These are phyloP conservation scores for Metschnikowia dekortorum DNA, from an alignment of 805 yeast genomes.

Conservation along the genomic window DNA sequence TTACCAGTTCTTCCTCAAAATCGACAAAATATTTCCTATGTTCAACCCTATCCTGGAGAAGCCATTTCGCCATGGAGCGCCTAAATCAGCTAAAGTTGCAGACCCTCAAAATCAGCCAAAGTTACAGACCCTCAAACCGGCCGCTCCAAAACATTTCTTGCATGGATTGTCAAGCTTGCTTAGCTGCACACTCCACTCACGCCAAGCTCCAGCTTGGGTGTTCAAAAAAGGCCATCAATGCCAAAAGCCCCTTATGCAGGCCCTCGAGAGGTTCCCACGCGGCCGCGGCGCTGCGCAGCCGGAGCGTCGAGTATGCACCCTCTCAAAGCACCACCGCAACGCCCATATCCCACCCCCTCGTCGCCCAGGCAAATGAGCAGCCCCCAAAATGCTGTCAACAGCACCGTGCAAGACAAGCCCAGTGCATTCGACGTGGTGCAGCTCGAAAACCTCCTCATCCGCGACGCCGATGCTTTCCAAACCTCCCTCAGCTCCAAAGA, in stretches of 20 bases:
- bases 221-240: no score
- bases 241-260: neutral
- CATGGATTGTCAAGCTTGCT: no score
- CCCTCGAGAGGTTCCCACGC: neutral
- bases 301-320: neutral
- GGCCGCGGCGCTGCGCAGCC: slow-evolving; percentile 1
- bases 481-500: slow-evolving; percentile 56
- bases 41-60: no score
- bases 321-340: neutral
- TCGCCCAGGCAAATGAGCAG: neutral
- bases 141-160: no score
- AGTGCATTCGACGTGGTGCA: slow-evolving; percentile 23
- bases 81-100: no score
- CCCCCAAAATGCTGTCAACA: neutral
- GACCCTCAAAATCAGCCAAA: no score
- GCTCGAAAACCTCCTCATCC: slow-evolving; percentile 34
- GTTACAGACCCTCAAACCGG: no score
- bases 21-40: no score
- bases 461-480: slow-evolving; percentile 41
- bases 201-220: no score
- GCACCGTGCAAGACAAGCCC: neutral
- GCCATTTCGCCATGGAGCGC: no score
- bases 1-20: no score
- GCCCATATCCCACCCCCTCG: neutral
- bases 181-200: no score